A percentile compares a stretch with the other conserved stretches of the same genome.
These are phyloP conservation scores for Noccaea bulbosa DNA, from an alignment of 345 rosid species.

Conservation along the genomic window DNA sequence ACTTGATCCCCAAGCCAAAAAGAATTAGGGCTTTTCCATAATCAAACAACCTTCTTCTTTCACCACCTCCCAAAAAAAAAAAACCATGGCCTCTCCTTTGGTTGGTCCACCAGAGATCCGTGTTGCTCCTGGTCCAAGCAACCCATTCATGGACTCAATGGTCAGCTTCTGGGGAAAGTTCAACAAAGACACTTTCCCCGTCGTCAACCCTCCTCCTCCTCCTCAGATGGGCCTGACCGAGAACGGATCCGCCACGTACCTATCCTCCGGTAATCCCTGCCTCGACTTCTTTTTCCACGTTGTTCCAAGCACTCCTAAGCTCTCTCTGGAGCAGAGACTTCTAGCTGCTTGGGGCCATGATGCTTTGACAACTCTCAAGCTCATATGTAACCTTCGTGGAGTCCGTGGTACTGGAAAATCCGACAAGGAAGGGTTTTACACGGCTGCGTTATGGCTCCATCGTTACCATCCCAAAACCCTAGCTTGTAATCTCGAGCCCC, in stretches of 20 bases:
- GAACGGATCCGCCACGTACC: conserved; percentile 49
- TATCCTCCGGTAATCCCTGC: conserved; percentile 56
- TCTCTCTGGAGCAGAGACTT: conserved; percentile 40
- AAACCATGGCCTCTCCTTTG: conserved; percentile 46
- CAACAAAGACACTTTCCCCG: conserved; percentile 18
- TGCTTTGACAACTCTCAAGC: conserved; percentile 59
- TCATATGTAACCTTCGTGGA: conserved; percentile 69
- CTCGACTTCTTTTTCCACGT: conserved; percentile 68
- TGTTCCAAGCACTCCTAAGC: conserved; percentile 53
- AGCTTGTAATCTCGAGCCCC: conserved; percentile 51
- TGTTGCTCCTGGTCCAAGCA: conserved; percentile 1
- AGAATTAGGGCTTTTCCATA: not conserved
- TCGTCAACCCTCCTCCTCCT: not conserved
- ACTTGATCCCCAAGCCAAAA: conserved; percentile 1
- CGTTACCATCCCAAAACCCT: conserved; percentile 62
- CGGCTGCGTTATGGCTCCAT: conserved; percentile 68
- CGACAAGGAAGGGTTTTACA: conserved; percentile 68
- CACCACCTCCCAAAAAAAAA: no score
- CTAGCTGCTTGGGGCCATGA: conserved; percentile 52
- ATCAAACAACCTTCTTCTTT: not conserved
- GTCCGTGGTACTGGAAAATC: conserved; percentile 70
- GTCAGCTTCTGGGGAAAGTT: conserved; percentile 38
- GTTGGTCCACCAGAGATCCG: conserved; percentile 55
- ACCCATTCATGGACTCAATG: conserved; percentile 52
- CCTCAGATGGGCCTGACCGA: conserved; percentile 56